Evolutionary conservation across 2,329 filamentous ascomycete species (phyloP), one percentile per base, ranked within the genome.

Genomic region (Geosmithia flava): DNA sequence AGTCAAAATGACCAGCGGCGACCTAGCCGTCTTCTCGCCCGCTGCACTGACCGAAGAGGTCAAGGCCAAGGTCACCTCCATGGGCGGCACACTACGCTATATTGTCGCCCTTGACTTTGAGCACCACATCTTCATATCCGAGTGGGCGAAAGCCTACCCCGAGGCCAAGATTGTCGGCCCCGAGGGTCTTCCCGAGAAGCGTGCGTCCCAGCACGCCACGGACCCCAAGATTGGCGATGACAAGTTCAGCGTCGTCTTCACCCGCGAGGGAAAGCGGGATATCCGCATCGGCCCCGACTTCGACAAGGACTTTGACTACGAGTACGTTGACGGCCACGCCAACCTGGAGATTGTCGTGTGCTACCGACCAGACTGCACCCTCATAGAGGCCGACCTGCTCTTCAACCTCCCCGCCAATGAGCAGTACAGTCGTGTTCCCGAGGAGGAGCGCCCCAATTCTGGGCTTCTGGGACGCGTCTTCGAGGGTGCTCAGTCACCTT

Each of bases 341-440:
- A 96, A 94, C 69, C 85, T 87, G 60, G 93, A 98, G 66, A 69
- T 97, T 29, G 88, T 93, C 23, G 88, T 97, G 66, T 70, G 83
- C 59, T 89, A 95, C 72, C 83, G 81, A 61, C 88, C 87, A 0
- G 82, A 86, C 13, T 70, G 72, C 49, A 85, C 88, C 0, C 68
- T 98, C 43, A 90, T 98, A 59, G 71, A 95, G 67, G 93, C 89
- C 6, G 93, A 98, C 64, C 66, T 97, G 42, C 62, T 97, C 54
- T 97, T 97, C 74, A 97, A 96, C 63, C 68, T 95, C 33, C 93
- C 93, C 0, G 80, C 88, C 1, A 79, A 70, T 0, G 93, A 98
- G 68, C 93, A 97, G 68, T 96, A 87, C 66, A 94, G 53, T 75
- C 85, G 68, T 70, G 67, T 58, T 77, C 81, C 51, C n/a, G 58